phyloP scores from a whole-genome alignment of 2,329 filamentous ascomycete genomes.

The Colletotrichum lupini region DNA sequence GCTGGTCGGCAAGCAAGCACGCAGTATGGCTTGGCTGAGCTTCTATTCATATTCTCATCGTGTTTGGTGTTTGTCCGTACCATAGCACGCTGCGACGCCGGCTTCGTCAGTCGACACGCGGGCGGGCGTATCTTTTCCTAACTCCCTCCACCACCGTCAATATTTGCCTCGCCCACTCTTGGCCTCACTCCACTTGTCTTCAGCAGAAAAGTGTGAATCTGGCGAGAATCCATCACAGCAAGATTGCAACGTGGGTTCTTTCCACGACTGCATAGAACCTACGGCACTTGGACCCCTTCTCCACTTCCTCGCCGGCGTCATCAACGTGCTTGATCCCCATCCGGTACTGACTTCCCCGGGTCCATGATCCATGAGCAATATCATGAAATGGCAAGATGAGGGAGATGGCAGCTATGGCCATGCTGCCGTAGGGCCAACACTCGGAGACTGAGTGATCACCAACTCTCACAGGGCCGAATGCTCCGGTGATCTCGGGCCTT shows the following conservation, averaged over 20 bases:
- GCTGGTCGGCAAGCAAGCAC: not conserved
- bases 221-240: constrained; percentile 1
- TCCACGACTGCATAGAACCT: constrained; percentile 12
- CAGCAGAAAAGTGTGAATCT: constrained; percentile 4
- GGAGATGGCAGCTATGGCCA: not conserved
- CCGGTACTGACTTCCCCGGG: constrained; percentile 22
- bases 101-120: not conserved
- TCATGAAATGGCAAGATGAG: not conserved
- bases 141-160: not conserved
- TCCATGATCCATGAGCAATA: constrained; percentile 9
- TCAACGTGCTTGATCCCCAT: constrained; percentile 16
- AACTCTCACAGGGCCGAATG: not conserved
- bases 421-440: not conserved
- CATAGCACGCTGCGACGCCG: constrained; percentile 3
- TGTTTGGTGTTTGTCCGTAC: not conserved
- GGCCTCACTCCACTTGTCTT: constrained; percentile 26
- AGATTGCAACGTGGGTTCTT: constrained; percentile 20
- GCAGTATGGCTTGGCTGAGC: not conserved
- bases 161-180: not conserved
- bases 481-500: constrained; percentile 11
- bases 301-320: constrained; percentile 18
- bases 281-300: constrained; percentile 27
- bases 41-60: constrained; percentile 6
- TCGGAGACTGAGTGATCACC: constrained; percentile 2
- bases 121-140: not conserved